Percentiles rank a stretch among this genome's conserved stretches.
Conservation (phyloP, 129 eudicot species). For the Solidago caesia region DNA sequence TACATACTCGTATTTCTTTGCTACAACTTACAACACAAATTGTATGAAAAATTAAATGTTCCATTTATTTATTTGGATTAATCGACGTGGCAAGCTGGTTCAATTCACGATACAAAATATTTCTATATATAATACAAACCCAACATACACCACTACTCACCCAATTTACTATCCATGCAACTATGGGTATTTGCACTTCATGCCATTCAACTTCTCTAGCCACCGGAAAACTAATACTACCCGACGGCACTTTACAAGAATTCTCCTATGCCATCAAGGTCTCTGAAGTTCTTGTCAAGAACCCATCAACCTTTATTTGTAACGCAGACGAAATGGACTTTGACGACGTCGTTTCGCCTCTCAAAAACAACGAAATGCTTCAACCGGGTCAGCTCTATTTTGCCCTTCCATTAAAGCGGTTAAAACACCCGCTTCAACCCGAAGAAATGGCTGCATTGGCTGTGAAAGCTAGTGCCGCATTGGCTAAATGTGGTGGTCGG, state of each 20-base stretch:
- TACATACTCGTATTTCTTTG: no score
- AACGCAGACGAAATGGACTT: constrained; percentile 96
- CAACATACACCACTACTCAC: not conserved
- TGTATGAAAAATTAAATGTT: not conserved
- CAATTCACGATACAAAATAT: constrained; percentile 31
- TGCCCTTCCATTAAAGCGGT: constrained; percentile 59
- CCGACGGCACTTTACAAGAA: constrained; percentile 71
- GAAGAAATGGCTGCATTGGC: constrained; percentile 99
- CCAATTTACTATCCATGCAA: constrained; percentile 16
- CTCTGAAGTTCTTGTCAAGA: constrained; percentile 46
- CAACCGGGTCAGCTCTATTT: constrained; percentile 79
- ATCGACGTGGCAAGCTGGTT: constrained; percentile 36
- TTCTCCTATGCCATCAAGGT: constrained; percentile 61
- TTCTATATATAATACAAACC: constrained; percentile 15
- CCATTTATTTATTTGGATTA: not conserved
- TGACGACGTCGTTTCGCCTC: constrained; percentile 61
- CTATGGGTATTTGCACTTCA: constrained; percentile 82
- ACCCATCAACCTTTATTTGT: constrained; percentile 66
- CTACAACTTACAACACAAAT: no score
- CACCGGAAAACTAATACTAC: constrained; percentile 61
- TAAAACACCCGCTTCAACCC: constrained; percentile 57
- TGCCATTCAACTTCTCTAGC: constrained; percentile 52
- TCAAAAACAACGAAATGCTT: constrained; percentile 56
- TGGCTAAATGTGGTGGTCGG: constrained; percentile 58
- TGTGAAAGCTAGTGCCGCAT: constrained; percentile 74